phyloP scores from a whole-genome alignment of 106 monocot genomes.

The Dioscorea dumetorum region DNA sequence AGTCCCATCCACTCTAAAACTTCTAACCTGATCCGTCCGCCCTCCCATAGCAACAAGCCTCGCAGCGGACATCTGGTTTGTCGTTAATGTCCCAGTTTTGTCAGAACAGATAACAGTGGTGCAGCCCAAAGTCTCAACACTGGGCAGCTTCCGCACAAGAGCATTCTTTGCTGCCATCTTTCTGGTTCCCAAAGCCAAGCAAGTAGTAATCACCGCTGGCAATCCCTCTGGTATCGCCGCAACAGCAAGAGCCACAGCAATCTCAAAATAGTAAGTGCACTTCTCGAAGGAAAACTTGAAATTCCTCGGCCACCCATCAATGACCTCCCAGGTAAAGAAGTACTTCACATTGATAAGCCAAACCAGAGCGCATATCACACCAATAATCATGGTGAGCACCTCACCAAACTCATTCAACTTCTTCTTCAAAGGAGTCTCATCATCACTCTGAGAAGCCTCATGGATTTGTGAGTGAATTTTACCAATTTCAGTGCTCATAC shows the following conservation, averaged over 20 bases:
- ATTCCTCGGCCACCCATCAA: slow-evolving; percentile 60
- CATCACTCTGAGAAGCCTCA: slow-evolving; percentile 57
- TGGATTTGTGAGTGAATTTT: slow-evolving; percentile 70
- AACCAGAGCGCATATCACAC: slow-evolving; percentile 57
- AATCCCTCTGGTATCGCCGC: slow-evolving; percentile 68
- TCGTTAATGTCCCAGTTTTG: slow-evolving; percentile 84
- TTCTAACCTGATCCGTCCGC: slow-evolving; percentile 34
- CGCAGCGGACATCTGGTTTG: slow-evolving; percentile 91
- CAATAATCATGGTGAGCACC: slow-evolving; percentile 50
- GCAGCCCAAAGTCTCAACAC: slow-evolving; percentile 89
- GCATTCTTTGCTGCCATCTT: slow-evolving; percentile 72
- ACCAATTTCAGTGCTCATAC: slow-evolving; percentile 66
- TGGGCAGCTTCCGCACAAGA: slow-evolving; percentile 75
- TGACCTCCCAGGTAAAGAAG: slow-evolving; percentile 59
- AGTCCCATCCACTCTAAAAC: slow-evolving; percentile 75
- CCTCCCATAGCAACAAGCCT: slow-evolving; percentile 67
- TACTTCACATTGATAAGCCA: slow-evolving; percentile 75
- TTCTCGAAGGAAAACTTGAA: slow-evolving; percentile 75
- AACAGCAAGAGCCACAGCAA: slow-evolving; percentile 61
- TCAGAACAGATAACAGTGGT: slow-evolving; percentile 83
- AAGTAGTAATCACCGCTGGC: slow-evolving; percentile 73
- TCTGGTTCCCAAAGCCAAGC: slow-evolving; percentile 63
- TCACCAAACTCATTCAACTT: slow-evolving; percentile 65
- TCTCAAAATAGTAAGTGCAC: slow-evolving; percentile 63
- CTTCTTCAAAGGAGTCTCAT: slow-evolving; percentile 59